phyloP scores from a whole-genome alignment of 192 early-diverging fungal species.

The Entophlyctis helioformis region DNA sequence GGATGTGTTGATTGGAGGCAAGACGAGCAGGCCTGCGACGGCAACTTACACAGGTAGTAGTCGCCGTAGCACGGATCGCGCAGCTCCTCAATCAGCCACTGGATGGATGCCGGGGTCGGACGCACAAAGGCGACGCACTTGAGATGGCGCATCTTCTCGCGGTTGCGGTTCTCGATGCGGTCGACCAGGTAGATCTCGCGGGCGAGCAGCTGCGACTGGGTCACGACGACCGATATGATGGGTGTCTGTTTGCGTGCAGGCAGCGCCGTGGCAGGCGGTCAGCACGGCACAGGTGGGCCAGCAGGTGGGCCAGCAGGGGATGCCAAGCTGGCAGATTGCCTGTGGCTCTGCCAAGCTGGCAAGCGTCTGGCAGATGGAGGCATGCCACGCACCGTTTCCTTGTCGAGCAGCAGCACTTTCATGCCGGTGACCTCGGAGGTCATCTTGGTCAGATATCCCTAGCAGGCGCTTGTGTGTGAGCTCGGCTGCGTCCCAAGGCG shows the following conservation, averaged over 20 bases:
- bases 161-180: conserved; percentile 67
- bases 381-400: conserved; percentile 58
- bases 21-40: no score
- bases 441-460: conserved; percentile 91
- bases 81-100: conserved; percentile 80
- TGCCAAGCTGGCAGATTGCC: no score
- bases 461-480: conserved; percentile 10
- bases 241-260: conserved; percentile 52
- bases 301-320: no score
- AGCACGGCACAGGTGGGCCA: no score
- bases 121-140: conserved; percentile 90
- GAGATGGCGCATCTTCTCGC: conserved; percentile 89
- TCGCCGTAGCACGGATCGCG: conserved; percentile 86
- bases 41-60: conserved; percentile 87
- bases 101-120: conserved; percentile 74
- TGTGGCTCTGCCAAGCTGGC: no score
- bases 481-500: neutral
- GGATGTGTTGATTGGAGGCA: no score
- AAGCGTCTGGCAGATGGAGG: neutral
- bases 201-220: conserved; percentile 83
- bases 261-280: neutral
- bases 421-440: conserved; percentile 82
- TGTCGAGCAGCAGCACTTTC: conserved; percentile 93
- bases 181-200: conserved; percentile 94
- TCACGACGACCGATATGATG: conserved; percentile 85